Base-by-base conservation (phyloP, 73 alveolate species). In the Tetrahymena borealis region DNA sequence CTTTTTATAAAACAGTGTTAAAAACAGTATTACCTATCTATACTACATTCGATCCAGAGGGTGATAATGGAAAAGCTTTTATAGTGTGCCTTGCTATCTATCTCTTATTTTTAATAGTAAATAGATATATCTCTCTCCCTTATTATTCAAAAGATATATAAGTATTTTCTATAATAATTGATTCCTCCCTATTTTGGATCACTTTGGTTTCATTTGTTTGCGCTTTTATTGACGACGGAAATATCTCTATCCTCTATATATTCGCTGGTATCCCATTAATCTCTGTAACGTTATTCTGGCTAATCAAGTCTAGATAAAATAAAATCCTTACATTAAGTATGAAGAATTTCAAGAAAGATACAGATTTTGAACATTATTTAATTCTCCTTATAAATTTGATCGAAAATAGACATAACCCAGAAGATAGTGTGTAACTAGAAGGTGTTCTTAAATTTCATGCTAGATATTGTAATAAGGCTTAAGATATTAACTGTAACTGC, bases 361-460 rank as follows among this genome's bases (percentile, higher is more conserved):
- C 96, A 20, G 96, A 93, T 32, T 78, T 93, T 2, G 96, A 93
- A 40, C 39, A 39, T 12, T 93, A 93, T 39, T 39, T 93, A n/a
- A 43, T 37, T 38, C 93, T 40, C 13, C 79, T 93, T 3, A 77
- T 93, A 38, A 91, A 78, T 16, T 33, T 93, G 32, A 93, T 93
- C 32, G 96, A 93, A 38, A 90, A 90, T 78, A 92, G 96, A 33
- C 91, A 91, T 33, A 35, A 39, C 15, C 90, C 90, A 31, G 43
- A 93, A 33, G 85, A 10, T 7, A 60, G 94, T 78, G 90, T 93
- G 18, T 24, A 40, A 2, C 94, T 93, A 31, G 96, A 93, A 38
- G 96, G 96, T 15, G 94, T 91, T 20, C 40, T 93, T 32, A 90
- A 93, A 91, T 90, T 78, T 33, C 96, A 93, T 90, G 39, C 91